Conservation (phyloP, 306 rosid species). For the Quercus bicolor region DNA sequence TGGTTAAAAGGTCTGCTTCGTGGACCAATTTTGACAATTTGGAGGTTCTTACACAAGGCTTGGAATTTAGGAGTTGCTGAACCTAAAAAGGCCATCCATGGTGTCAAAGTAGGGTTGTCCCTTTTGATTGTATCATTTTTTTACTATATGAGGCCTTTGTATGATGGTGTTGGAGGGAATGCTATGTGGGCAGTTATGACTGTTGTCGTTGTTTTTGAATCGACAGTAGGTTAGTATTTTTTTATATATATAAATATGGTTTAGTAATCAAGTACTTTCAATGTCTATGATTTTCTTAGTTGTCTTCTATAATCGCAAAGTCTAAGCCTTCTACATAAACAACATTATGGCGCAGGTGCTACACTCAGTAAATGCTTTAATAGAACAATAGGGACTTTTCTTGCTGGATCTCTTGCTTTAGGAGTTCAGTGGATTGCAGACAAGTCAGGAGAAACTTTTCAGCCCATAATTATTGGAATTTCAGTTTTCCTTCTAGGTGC, state of each 20-base stretch:
- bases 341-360: background rate
- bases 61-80: background rate
- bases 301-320: background rate
- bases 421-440: background rate
- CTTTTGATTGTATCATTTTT: background rate
- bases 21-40: background rate
- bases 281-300: background rate
- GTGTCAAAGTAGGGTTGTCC: background rate
- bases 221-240: too few relatives aligned
- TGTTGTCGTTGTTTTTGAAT: background rate
- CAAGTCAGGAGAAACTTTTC: background rate
- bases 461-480: background rate
- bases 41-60: background rate
- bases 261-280: background rate
- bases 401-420: conserved; percentile 1
- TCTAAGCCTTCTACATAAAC: background rate
- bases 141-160: background rate
- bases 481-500: conserved; percentile 1
- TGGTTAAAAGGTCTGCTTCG: background rate
- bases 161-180: background rate
- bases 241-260: background rate
- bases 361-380: background rate
- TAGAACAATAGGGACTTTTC: background rate
- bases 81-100: background rate
- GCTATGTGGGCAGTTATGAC: background rate